Base-by-base conservation (phyloP, 495 filamentous ascomycete species). In the Penicillium steckii region DNA sequence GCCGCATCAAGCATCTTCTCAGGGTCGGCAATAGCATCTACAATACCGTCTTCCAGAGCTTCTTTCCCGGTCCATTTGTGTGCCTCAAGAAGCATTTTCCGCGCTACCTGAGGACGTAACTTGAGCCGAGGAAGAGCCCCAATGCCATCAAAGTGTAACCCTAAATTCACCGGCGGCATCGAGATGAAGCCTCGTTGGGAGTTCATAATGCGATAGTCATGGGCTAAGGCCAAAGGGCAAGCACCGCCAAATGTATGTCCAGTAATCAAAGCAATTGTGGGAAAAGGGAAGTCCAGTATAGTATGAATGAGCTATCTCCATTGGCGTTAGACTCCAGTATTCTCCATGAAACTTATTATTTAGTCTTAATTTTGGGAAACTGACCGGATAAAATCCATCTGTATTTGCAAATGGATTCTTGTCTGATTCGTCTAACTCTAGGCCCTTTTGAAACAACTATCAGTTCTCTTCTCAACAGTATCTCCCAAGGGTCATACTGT, bases 141-240 rank as follows among this genome's bases (percentile, higher is more conserved):
- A 25, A 81, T 79, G 0, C 77, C 77, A 8, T 71, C 70, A 48
- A 80, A 79, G 46, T 78, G 75, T 23, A 80, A 63, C 0, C 77
- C 77, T 1, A 80, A 64, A 48, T 80, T 67, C 5, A 79, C 71
- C 0, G 76, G 74, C 0, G 77, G 77, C 74, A 80, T 78, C 23
- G 58, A 73, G 35, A 71, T 58, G 60, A 75, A 80, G 19, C 77
- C 77, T 3, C 77, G 70, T 25, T 65, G 59, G 8, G 72, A 67
- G 52, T 79, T 80, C 76, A 80, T 80, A 47, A 80, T 61, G 12
- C 77, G 68, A 54, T 79, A 80, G 48, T 80, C 77, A 44, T 79
- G 76, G 4, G 72, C 68, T 2, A 80, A 55, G 0, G 75, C 69
- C 23, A 79, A 65, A 12, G 75, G 76, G 32, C 73, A 76, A 2